phyloP scores from a whole-genome alignment of 768 basidiomycete genomes.

The Suillus subaureus region DNA sequence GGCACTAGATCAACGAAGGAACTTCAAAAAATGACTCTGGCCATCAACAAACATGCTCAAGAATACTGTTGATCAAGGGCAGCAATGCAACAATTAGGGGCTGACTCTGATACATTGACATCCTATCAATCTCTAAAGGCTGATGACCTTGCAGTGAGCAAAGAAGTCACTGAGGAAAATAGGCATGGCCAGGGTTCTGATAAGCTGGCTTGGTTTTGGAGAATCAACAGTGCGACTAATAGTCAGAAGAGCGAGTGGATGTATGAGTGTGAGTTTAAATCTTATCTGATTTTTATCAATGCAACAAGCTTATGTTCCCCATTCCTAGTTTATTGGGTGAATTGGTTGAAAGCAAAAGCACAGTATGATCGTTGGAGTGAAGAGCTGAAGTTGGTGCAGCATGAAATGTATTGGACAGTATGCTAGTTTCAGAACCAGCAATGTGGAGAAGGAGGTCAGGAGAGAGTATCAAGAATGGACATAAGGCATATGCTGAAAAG shows the following conservation, averaged over 20 bases:
- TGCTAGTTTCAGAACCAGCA: conserved; percentile 12
- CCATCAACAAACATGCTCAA: conserved; percentile 6
- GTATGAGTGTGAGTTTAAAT: conserved; percentile 2
- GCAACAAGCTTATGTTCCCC: not conserved
- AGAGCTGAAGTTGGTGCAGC: conserved; percentile 16
- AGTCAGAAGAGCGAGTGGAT: too few species aligned
- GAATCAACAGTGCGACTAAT: not conserved
- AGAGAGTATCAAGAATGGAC: not conserved
- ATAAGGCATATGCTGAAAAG: not conserved
- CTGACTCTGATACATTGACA: not conserved
- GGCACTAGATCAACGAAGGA: conserved; percentile 7
- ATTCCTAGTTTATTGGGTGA: conserved; percentile 4
- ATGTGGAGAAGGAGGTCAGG: not conserved
- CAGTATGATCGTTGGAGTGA: conserved; percentile 20
- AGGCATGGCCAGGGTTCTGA: conserved; percentile 11
- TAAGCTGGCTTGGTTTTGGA: conserved; percentile 11
- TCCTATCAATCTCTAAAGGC: conserved; percentile 1
- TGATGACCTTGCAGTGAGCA: conserved; percentile 9
- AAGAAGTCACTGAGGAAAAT: conserved; percentile 16
- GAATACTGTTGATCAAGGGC: not conserved
- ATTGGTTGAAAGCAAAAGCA: conserved; percentile 19
- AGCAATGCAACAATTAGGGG: not conserved
- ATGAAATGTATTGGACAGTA: conserved; percentile 24
- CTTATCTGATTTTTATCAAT: not conserved
- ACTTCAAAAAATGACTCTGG: too few species aligned